Evolutionary conservation across 768 basidiomycete species (phyloP).

Genomic region (Amanita pseudoporphyria): DNA sequence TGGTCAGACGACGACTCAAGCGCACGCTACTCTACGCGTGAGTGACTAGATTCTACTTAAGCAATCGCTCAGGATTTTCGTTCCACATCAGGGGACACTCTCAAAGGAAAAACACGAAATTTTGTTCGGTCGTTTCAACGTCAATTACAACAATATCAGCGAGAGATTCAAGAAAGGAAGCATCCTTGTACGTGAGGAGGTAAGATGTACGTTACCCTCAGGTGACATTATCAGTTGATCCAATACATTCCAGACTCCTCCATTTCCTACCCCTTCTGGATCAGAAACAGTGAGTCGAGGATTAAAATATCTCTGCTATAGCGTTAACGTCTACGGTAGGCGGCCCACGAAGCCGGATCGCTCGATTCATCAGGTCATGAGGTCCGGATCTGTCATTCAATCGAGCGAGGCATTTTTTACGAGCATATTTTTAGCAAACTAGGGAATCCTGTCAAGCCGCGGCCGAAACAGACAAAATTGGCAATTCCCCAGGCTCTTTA

Average conservation of each 20-base stretch:
- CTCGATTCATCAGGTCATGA: neutral
- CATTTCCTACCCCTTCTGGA: neutral
- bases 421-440: neutral
- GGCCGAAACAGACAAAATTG: neutral
- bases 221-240: no score
- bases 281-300: neutral
- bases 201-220: constrained; percentile 12
- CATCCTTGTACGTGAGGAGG: constrained; percentile 63
- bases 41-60: constrained; percentile 9
- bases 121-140: constrained; percentile 66
- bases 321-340: neutral
- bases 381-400: neutral
- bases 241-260: neutral
- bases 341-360: neutral
- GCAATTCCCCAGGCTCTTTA: constrained; percentile 3
- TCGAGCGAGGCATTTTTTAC: neutral
- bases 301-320: neutral
- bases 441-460: neutral
- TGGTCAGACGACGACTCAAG: constrained; percentile 68
- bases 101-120: constrained; percentile 91
- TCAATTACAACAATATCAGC: constrained; percentile 81
- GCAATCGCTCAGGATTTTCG: neutral
- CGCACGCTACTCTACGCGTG: constrained; percentile 74
- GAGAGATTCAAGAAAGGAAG: constrained; percentile 79
- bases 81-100: constrained; percentile 60